Conservation (phyloP, 208 protist species). For the Leishmania guyanensis region DNA sequence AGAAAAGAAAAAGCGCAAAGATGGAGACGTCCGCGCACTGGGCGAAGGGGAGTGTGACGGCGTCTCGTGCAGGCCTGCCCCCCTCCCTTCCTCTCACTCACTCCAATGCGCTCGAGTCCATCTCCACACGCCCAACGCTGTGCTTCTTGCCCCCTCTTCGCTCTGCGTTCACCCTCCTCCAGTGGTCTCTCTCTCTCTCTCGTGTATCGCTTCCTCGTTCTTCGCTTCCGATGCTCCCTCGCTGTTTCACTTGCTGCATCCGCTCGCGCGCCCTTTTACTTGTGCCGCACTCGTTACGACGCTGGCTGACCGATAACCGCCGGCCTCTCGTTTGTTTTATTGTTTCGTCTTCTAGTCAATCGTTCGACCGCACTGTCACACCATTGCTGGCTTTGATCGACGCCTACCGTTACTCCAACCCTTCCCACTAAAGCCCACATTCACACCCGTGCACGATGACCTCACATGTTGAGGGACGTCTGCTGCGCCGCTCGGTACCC, state of each 20-base stretch:
- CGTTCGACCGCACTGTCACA: neutral
- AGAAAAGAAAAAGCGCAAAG: neutral
- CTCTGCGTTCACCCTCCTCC: neutral
- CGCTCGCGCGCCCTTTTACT: neutral
- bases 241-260: neutral
- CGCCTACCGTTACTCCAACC: neutral
- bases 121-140: neutral
- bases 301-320: neutral
- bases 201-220: neutral
- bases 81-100: neutral
- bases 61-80: neutral
- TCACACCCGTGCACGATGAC: constrained; percentile 25
- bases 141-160: neutral
- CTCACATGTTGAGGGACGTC: constrained; percentile 66
- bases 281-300: neutral
- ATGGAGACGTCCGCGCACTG: neutral
- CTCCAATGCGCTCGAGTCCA: neutral
- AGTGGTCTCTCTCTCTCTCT: neutral
- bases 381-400: neutral
- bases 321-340: neutral
- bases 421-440: neutral
- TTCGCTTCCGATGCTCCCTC: neutral
- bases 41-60: neutral
- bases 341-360: neutral
- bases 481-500: constrained; percentile 73